These are phyloP conservation scores for Penicillium crystallinum DNA, from an alignment of 495 filamentous ascomycete species.

Conservation along the genomic window DNA sequence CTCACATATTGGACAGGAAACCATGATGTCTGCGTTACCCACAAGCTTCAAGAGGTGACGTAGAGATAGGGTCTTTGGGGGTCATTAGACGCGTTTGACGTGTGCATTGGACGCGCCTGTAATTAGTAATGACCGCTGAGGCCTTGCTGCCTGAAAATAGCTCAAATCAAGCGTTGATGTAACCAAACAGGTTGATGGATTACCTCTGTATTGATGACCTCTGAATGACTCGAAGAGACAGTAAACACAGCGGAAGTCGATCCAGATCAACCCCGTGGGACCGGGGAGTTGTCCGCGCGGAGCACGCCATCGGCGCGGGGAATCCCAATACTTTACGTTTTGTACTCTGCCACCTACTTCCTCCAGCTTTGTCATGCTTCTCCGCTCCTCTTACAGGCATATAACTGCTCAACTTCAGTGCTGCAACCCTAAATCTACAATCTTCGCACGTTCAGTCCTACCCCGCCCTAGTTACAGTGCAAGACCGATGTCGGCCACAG, in stretches of 20 bases:
- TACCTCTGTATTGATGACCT: background rate
- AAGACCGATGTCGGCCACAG: conserved; percentile 42
- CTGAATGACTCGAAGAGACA: background rate
- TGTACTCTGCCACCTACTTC: background rate
- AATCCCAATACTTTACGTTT: background rate
- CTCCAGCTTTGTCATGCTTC: background rate
- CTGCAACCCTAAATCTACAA: conserved; percentile 4
- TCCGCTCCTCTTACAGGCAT: background rate
- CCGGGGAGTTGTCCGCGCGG: background rate
- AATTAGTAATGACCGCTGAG: background rate
- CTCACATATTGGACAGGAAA: conserved; percentile 82
- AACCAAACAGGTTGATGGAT: background rate
- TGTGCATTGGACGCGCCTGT: background rate
- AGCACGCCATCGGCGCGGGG: conserved; percentile 19
- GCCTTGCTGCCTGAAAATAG: conserved; percentile 5
- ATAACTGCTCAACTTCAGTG: background rate
- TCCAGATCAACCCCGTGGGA: background rate
- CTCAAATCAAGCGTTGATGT: background rate
- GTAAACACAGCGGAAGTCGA: background rate
- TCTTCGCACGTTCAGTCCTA: conserved; percentile 5
- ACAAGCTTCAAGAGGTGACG: background rate
- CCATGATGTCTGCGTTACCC: conserved; percentile 45
- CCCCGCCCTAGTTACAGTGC: conserved; percentile 22
- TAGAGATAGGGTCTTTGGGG: conserved; percentile 3
- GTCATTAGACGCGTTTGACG: background rate